Evolutionary conservation across 345 rosid genomes (phyloP).

Genomic region (Syzygium oleosum): DNA sequence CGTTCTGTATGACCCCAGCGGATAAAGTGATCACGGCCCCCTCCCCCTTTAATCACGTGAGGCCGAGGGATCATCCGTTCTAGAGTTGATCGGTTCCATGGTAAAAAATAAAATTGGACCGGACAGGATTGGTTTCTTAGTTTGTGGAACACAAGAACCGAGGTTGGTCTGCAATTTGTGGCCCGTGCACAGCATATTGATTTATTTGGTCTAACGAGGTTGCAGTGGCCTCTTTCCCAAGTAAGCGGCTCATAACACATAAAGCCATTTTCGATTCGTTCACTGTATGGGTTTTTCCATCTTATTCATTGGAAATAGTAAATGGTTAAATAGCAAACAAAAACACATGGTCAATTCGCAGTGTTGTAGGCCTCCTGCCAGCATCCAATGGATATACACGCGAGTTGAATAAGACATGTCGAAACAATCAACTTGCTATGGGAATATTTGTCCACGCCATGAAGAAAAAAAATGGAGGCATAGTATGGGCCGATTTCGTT

Average conservation of each 20-base stretch:
- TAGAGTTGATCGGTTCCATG: too few relatives aligned
- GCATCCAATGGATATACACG: not conserved
- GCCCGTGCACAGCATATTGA: not conserved
- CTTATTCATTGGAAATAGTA: not conserved
- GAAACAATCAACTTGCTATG: not conserved
- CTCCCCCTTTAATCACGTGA: too few relatives aligned
- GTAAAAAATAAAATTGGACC: too few relatives aligned
- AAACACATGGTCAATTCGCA: not conserved
- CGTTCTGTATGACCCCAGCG: not conserved
- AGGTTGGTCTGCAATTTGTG: too few relatives aligned
- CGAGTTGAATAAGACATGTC: not conserved
- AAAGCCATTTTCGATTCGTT: not conserved
- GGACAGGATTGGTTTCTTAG: too few relatives aligned
- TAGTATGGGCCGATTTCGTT: not conserved
- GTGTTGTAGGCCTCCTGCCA: rapidly evolving
- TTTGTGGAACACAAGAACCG: too few relatives aligned
- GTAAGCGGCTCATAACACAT: not conserved
- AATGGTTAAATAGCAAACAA: not conserved
- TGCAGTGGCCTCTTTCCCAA: not conserved
- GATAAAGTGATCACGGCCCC: rapidly evolving
- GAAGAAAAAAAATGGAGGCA: not conserved
- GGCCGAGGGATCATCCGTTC: too few relatives aligned
- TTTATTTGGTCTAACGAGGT: not conserved
- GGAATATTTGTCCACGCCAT: not conserved
- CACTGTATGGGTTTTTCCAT: not conserved